A percentile compares a stretch with the other conserved stretches of the same genome.
Conservation (phyloP, 495 filamentous ascomycete genomes). For the Penicillium paradoxum region DNA sequence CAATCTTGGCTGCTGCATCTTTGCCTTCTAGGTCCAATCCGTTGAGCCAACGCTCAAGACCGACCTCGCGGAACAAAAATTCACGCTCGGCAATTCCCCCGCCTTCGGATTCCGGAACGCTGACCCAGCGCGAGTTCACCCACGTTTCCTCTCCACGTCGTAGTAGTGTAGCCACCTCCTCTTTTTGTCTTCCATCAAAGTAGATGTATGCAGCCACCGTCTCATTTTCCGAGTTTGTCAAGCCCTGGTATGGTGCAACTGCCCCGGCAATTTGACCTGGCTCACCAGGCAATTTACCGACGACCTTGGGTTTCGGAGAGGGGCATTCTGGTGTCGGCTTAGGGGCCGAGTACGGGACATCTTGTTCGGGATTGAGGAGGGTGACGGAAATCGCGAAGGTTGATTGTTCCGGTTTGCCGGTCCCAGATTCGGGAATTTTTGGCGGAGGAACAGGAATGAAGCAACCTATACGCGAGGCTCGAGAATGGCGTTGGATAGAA, state of each 20-base stretch:
- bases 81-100: constrained; percentile 94
- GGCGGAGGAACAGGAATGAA: constrained; percentile 94
- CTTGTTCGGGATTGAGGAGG: constrained; percentile 78
- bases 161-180: constrained; percentile 93
- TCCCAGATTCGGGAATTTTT: constrained; percentile 61
- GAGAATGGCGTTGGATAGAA: constrained; percentile 89
- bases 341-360: constrained; percentile 84
- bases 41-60: constrained; percentile 91
- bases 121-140: constrained; percentile 98
- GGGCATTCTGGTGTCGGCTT: constrained; percentile 68
- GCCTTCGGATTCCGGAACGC: constrained; percentile 83
- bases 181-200: constrained; percentile 92
- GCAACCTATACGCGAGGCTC: constrained; percentile 84
- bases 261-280: constrained; percentile 48
- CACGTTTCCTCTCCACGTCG: constrained; percentile 95
- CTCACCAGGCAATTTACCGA: constrained; percentile 62
- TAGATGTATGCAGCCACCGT: constrained; percentile 98
- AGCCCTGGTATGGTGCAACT: constrained; percentile 80
- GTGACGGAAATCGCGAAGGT: constrained; percentile 97
- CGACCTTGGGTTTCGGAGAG: constrained; percentile 70
- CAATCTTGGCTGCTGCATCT: constrained; percentile 81
- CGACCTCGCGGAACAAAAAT: constrained; percentile 96
- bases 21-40: constrained; percentile 88
- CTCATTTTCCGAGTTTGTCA: constrained; percentile 86
- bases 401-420: constrained; percentile 77